These are phyloP conservation scores for Wolfiporia cocos DNA, from an alignment of 1,284 basidiomycete species.

Conservation along the genomic window DNA sequence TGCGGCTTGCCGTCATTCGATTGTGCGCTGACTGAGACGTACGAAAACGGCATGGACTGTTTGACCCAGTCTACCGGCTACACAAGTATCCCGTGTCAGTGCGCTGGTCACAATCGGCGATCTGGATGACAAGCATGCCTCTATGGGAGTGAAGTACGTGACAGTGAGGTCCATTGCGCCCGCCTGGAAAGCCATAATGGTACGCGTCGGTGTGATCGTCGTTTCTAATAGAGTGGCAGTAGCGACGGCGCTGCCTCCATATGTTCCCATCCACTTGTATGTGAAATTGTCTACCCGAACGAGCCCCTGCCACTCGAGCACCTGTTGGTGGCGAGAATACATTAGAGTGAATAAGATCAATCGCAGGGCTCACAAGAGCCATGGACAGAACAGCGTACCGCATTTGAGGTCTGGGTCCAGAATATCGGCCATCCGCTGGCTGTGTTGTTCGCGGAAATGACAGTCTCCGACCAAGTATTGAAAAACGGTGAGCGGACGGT, in stretches of 20 bases:
- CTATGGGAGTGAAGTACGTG: constrained; percentile 8
- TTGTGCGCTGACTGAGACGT: constrained; percentile 1
- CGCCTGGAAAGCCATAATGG: constrained; percentile 8
- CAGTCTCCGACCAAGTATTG: background rate
- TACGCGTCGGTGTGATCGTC: constrained; percentile 9
- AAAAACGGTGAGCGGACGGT: constrained; percentile 13
- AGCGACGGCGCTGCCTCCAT: background rate
- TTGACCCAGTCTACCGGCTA: constrained; percentile 3
- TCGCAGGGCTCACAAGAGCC: too few species aligned
- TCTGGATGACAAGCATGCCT: background rate
- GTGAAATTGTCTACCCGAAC: constrained; percentile 6
- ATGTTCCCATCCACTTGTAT: constrained; percentile 6
- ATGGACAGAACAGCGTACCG: too few species aligned
- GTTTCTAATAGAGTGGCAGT: background rate
- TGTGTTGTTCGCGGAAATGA: background rate
- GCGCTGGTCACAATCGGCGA: background rate
- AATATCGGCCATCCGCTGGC: background rate
- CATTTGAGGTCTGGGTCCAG: too few species aligned
- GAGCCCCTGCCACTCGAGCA: constrained; percentile 1
- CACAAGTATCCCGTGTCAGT: background rate
- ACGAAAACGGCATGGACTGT: constrained; percentile 7
- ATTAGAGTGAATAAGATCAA: too few species aligned
- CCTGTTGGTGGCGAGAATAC: too few species aligned
- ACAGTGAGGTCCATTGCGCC: constrained; percentile 8
- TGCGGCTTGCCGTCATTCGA: constrained; percentile 1